Evolutionary conservation across 2,329 filamentous ascomycete genomes (phyloP), one percentile per base, ranked within the genome.

Genomic region (Cytospora schulzeri): DNA sequence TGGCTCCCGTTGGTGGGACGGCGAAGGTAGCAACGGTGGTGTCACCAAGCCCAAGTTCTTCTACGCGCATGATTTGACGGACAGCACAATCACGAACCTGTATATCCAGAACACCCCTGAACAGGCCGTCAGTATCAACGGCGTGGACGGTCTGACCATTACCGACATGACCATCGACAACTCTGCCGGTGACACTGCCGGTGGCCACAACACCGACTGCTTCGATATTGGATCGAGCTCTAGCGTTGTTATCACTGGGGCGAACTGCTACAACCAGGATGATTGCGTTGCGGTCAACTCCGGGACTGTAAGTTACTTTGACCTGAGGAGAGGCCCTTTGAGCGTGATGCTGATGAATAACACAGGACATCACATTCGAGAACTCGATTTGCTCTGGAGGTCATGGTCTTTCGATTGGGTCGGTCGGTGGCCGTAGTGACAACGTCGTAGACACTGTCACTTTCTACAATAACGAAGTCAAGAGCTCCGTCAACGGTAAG

Each of bases 31-130:
- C 71, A 86, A 86, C 70, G 84, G 85, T 29, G 86, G 86, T 71
- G 81, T 81, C 76, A 84, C 74, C 38, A 88, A 89, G 80, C 86
- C 86, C 68, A 84, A 87, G 78, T 77, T 88, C 77, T 87, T 88
- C 79, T 79, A 76, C 62, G 78, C 79, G 12, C 81, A 87, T 71
- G 77, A 75, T 62, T 70, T 88, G 64, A 83, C 74, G 50, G 72
- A 76, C 53, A 85, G 82, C 12, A 73, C 72, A 45, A 85, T 85
- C 74, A 76, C 73, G 22, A 74, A 77, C 62, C 71, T 86, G 57
- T 83, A 82, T 68, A 76, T 85, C 69, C 77, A 80, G 73, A 85
- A 86, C 74, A 81, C 81, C 15, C 84, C 84, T 3, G 80, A 85
- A 3, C 83, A 86, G 69, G 77, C 74, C 50, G 81, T 86, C 74